Evolutionary conservation across 2,329 filamentous ascomycete genomes (phyloP), one percentile per base, ranked within the genome.

Genomic region (Penicillium sp.): DNA sequence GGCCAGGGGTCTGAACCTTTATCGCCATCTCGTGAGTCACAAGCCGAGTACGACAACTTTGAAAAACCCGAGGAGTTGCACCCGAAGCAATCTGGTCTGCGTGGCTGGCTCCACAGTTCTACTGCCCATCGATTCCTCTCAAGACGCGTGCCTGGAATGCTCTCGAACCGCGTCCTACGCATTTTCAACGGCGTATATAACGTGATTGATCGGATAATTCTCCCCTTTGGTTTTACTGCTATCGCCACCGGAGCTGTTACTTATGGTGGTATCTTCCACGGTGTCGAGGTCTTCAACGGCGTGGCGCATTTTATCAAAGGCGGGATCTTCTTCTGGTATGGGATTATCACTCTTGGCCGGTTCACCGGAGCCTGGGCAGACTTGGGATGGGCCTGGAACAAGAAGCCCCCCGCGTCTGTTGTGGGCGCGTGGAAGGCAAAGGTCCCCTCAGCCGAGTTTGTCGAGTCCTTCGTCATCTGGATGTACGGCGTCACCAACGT

Each of bases 261-360:
- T 0, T 93, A 91, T 71, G 91, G 88, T 26, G 91, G 93, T 30
- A 90, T 97, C 67, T 95, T 95, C 26, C 26, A 26, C 3, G 26
- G 26, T 75, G 91, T 93, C 21, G 82, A 83, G 3, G 81, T 97
- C 61, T 96, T 94, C 82, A 93, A 89, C 68, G 92, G 94, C 2
- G 83, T 97, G 47, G 94, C 94, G 7, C 94, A 98, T 74, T 97
- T 92, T 81, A 88, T 97, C 76, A 98, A 98, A 76, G 94, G 94
- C 50, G 91, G 91, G 3, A 90, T 98, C 58, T 98, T 98, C 82
- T 92, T 97, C 80, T 95, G 92, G 89, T 91, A 96, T 66, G 94
- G 94, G 7, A 79, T 97, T 21, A 80, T 97, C 63, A 96, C 92
- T 0, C 84, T 98, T 3, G 93, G 92, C 30, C 89, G 94, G 59